These are phyloP conservation scores for Lentithecium fluviatile DNA, from an alignment of 495 filamentous ascomycete genomes.

Conservation along the genomic window DNA sequence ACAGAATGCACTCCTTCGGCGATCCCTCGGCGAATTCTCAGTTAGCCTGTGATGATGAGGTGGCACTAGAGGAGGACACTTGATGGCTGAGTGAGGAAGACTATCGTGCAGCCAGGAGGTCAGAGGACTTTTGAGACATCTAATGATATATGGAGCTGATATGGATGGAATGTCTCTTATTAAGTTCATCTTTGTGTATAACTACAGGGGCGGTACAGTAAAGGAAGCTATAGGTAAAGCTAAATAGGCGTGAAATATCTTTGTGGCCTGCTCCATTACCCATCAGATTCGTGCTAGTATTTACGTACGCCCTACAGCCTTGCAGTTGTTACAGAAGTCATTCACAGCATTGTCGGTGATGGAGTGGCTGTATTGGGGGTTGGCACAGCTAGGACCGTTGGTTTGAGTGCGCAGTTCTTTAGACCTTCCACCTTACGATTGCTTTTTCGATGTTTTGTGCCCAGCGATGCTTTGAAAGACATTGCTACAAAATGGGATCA, in stretches of 20 bases:
- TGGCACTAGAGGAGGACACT: background rate
- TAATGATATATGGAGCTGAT: background rate
- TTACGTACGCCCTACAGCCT: conserved; percentile 5
- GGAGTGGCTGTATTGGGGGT: conserved; percentile 5
- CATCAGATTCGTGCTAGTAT: background rate
- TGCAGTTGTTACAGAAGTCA: conserved; percentile 2
- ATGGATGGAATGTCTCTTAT: no score
- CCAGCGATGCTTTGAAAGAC: conserved; percentile 3
- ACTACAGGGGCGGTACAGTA: no score
- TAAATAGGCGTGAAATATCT: no score
- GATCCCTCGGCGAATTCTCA: background rate
- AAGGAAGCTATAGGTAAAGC: no score
- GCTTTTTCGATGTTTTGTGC: conserved; percentile 5
- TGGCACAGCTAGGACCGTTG: conserved; percentile 3
- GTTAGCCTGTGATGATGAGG: background rate
- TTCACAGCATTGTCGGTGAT: conserved; percentile 4
- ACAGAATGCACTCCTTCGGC: background rate
- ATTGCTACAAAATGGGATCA: conserved; percentile 6
- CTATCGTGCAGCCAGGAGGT: background rate
- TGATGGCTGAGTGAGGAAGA: background rate
- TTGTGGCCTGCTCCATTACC: background rate
- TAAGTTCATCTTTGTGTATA: no score
- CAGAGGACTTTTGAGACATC: background rate
- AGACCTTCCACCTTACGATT: background rate
- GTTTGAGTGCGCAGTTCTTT: conserved; percentile 1